A percentile compares a stretch with the other conserved stretches of the same genome.
Evolutionary conservation across 768 basidiomycete species (phyloP).

Genomic region (Saitozyma podzolica): DNA sequence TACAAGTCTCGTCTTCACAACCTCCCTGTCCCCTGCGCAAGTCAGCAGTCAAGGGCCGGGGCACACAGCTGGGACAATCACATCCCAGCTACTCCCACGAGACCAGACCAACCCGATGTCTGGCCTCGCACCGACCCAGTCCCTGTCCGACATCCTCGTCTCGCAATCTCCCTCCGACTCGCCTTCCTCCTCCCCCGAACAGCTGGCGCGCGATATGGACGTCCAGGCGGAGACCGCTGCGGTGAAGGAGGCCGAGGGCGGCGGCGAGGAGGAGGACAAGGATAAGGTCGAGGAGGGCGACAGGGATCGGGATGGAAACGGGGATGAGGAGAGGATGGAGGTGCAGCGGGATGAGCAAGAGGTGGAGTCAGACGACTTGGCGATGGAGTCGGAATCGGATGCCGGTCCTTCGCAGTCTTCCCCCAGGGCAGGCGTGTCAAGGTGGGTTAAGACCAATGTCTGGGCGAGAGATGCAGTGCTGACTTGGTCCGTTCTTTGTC

Average conservation of each 20-base stretch:
- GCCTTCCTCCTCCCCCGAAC: too few species aligned
- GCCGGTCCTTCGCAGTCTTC: conserved; percentile 1
- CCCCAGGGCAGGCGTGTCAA: conserved; percentile 42
- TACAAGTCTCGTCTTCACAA: too few species aligned
- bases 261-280: neutral
- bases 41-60: too few species aligned
- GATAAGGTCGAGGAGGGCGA: neutral
- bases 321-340: conserved; percentile 19
- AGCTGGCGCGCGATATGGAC: too few species aligned
- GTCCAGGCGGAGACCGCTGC: too few species aligned
- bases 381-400: conserved; percentile 20
- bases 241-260: neutral
- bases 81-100: too few species aligned
- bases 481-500: neutral
- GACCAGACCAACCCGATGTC: too few species aligned
- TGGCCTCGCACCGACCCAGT: too few species aligned
- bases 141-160: too few species aligned
- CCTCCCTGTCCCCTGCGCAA: too few species aligned
- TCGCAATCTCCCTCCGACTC: too few species aligned
- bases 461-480: neutral
- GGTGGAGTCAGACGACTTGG: conserved; percentile 4
- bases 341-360: conserved; percentile 11
- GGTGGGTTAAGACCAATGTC: conserved; percentile 17
- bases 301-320: neutral
- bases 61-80: too few species aligned